Percentiles rank a stretch among this genome's conserved stretches.
These are phyloP conservation scores for Boletus fagicola DNA, from an alignment of 768 basidiomycete genomes.

Conservation along the genomic window DNA sequence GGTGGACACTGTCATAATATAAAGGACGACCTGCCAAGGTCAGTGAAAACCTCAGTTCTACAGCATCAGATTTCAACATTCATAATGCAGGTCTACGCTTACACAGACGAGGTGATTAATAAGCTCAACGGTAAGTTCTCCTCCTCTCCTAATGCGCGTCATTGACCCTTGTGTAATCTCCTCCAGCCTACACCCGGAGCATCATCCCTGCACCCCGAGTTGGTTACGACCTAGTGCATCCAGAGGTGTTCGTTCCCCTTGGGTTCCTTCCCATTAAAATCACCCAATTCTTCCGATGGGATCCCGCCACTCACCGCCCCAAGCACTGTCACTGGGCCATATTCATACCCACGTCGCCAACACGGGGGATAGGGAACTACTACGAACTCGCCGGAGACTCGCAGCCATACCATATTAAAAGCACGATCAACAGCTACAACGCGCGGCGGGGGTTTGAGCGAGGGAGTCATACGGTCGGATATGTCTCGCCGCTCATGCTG, in stretches of 20 bases:
- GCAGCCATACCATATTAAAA: neutral
- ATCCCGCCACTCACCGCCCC: neutral
- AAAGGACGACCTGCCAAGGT: neutral
- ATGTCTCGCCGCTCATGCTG: conserved; percentile 2
- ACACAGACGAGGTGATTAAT: conserved; percentile 1
- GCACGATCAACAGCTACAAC: neutral
- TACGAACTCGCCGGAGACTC: conserved; percentile 6
- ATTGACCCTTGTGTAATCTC: neutral
- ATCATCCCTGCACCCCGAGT: neutral
- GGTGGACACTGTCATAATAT: neutral
- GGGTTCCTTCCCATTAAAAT: conserved; percentile 9
- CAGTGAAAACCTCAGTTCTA: neutral
- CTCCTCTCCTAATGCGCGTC: neutral
- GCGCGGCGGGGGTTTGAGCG: neutral
- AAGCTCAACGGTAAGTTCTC: neutral
- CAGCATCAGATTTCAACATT: neutral
- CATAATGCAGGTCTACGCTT: conserved; percentile 2
- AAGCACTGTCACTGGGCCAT: conserved; percentile 8
- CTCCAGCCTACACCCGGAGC: neutral
- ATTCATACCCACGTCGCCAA: conserved; percentile 11
- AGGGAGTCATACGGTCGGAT: conserved; percentile 14
- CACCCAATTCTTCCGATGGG: neutral
- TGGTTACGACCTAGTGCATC: neutral
- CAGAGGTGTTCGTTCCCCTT: neutral
- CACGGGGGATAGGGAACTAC: conserved; percentile 1